Evolutionary conservation across 2,329 filamentous ascomycete species (phyloP).

Genomic region (Fusarium bactridioides): DNA sequence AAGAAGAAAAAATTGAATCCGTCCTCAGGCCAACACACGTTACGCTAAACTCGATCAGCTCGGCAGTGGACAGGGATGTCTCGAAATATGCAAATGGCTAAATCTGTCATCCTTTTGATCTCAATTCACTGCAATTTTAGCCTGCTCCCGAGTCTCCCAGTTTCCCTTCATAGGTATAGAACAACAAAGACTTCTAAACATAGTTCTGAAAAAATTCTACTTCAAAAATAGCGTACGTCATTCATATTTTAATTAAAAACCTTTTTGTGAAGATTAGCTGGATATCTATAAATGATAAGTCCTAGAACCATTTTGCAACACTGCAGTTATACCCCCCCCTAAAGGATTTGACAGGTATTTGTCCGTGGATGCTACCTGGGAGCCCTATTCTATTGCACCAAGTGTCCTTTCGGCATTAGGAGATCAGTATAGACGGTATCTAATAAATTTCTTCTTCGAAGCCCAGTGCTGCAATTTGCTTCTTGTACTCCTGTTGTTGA

Average conservation of each 20-base stretch:
- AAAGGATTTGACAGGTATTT: no score
- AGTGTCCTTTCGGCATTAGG: accelerated
- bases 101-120: no score
- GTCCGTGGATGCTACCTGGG: no score
- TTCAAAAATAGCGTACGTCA: accelerated
- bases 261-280: accelerated
- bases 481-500: conserved; percentile 11
- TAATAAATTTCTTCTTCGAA: neutral
- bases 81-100: no score
- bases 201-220: accelerated
- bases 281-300: neutral
- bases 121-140: no score
- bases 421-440: accelerated
- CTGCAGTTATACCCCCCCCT: accelerated
- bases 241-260: accelerated
- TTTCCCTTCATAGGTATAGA: no score
- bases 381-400: accelerated
- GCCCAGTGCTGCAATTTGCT: neutral
- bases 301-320: neutral
- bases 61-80: no score
- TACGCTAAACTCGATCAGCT: no score
- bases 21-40: no score
- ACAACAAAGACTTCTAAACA: no score
- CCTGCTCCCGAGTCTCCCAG: no score
- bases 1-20: no score